Percentiles rank a stretch among this genome's conserved stretches.
These are phyloP conservation scores for Aspergillus oerlinghausenensis DNA, from an alignment of 2,329 filamentous ascomycete genomes.

Conservation along the genomic window DNA sequence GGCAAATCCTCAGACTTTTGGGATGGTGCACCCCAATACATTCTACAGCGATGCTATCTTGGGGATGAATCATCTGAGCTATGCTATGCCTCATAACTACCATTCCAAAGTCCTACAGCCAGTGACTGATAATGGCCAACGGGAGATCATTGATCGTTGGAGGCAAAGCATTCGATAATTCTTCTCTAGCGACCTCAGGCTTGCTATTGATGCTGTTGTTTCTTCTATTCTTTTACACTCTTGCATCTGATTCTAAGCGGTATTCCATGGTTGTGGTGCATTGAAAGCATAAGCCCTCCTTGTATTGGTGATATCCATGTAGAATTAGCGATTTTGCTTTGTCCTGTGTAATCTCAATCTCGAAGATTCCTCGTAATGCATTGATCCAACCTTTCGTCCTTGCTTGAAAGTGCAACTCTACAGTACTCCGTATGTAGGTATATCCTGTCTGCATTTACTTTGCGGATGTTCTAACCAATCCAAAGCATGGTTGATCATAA, in stretches of 20 bases:
- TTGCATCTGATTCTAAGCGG: slow-evolving; percentile 7
- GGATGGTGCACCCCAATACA: slow-evolving; percentile 20
- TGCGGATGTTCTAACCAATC: background rate
- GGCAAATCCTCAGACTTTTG: slow-evolving; percentile 22
- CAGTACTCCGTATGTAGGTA: too few species aligned
- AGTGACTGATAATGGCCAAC: slow-evolving; percentile 47
- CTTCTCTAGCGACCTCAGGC: background rate
- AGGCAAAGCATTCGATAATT: slow-evolving; percentile 41
- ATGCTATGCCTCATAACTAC: slow-evolving; percentile 22
- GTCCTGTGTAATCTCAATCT: slow-evolving; percentile 6
- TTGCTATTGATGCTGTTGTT: background rate
- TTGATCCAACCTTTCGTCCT: background rate
- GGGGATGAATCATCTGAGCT: slow-evolving; percentile 24
- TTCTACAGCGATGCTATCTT: slow-evolving; percentile 26
- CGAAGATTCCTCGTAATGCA: background rate
- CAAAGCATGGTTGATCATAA: background rate
- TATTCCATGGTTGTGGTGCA: background rate
- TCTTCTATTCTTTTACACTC: slow-evolving; percentile 5
- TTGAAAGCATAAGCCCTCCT: slow-evolving; percentile 1
- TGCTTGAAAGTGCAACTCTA: background rate
- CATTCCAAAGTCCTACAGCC: slow-evolving; percentile 26
- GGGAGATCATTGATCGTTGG: slow-evolving; percentile 58
- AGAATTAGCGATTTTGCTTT: slow-evolving; percentile 13
- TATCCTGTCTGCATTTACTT: background rate
- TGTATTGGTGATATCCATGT: slow-evolving; percentile 14